A percentile compares a stretch with the other conserved stretches of the same genome.
Conservation (phyloP, 441 rosid species). For the Breynia disticha region DNA sequence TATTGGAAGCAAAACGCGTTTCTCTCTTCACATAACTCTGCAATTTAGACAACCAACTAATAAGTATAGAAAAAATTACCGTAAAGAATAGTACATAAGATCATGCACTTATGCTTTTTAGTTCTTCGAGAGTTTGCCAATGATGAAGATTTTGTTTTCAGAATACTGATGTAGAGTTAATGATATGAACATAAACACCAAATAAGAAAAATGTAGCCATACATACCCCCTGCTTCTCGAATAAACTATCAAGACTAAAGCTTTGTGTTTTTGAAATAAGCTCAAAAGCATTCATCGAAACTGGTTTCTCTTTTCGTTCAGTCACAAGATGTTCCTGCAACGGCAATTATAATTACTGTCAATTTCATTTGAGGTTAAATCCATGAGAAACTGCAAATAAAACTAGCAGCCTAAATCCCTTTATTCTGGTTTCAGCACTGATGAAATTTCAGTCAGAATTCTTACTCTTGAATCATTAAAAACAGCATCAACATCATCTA, state of each 20-base stretch:
- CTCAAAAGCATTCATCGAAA: conserved; percentile 92
- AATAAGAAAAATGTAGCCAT: neutral
- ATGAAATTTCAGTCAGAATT: no score
- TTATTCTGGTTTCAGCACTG: no score
- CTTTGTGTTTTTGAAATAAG: conserved; percentile 71
- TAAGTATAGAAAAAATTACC: neutral
- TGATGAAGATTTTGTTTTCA: no score
- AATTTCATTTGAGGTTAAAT: no score
- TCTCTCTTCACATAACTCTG: conserved; percentile 81
- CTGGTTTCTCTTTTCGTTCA: conserved; percentile 82
- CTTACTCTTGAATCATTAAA: conserved; percentile 57
- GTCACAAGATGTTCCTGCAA: conserved; percentile 65
- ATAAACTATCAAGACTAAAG: conserved; percentile 78
- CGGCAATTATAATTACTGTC: neutral
- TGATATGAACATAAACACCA: no score
- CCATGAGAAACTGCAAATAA: neutral
- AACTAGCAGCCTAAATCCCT: no score
- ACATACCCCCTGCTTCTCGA: conserved; percentile 56
- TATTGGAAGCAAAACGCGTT: conserved; percentile 71
- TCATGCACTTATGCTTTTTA: no score
- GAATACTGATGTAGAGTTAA: no score
- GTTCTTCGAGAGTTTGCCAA: no score
- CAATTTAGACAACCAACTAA: conserved; percentile 9
- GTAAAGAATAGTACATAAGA: no score
- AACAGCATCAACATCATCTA: conserved; percentile 59